Evolutionary conservation across 2,329 filamentous ascomycete genomes (phyloP).

Genomic region (Aureobasidium leucospermi): DNA sequence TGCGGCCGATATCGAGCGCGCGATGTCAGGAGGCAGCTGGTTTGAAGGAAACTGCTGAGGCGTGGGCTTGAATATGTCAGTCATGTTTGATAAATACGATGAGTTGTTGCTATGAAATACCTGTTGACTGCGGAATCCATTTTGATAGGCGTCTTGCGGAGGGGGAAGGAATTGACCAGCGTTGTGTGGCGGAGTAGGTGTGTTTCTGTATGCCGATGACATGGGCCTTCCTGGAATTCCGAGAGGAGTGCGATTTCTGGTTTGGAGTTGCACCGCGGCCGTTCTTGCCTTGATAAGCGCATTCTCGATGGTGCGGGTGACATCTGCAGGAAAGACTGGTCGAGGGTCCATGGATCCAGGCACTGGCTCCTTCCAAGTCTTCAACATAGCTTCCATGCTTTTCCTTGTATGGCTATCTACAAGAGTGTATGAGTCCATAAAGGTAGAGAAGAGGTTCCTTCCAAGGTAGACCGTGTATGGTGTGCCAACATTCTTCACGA

Average conservation of each 20-base stretch:
- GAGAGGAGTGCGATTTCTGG: conserved; percentile 48
- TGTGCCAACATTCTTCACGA: conserved; percentile 97
- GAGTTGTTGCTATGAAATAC: not conserved
- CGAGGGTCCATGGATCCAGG: conserved; percentile 88
- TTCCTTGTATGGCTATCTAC: conserved; percentile 76
- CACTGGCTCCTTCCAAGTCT: conserved; percentile 96
- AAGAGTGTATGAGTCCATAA: conserved; percentile 91
- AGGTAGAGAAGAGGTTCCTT: conserved; percentile 83
- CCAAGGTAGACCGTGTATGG: conserved; percentile 95
- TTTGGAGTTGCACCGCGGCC: conserved; percentile 53
- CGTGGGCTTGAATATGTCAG: conserved; percentile 12
- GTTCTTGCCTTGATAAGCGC: conserved; percentile 77
- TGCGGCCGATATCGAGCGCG: conserved; percentile 14
- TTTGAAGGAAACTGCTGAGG: conserved; percentile 9
- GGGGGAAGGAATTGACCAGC: conserved; percentile 36
- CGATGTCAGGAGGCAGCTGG: conserved; percentile 16
- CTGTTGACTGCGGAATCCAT: conserved; percentile 30
- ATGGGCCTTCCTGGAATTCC: conserved; percentile 30
- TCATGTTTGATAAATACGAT: not conserved
- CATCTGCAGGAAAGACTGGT: conserved; percentile 81
- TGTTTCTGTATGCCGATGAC: conserved; percentile 58
- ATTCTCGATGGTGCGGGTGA: conserved; percentile 87
- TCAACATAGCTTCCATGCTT: conserved; percentile 95
- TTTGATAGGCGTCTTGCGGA: conserved; percentile 27
- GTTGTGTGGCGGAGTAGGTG: conserved; percentile 61